Evolutionary conservation across 2,329 filamentous ascomycete genomes (phyloP).

Genomic region (Xylariales sp.): DNA sequence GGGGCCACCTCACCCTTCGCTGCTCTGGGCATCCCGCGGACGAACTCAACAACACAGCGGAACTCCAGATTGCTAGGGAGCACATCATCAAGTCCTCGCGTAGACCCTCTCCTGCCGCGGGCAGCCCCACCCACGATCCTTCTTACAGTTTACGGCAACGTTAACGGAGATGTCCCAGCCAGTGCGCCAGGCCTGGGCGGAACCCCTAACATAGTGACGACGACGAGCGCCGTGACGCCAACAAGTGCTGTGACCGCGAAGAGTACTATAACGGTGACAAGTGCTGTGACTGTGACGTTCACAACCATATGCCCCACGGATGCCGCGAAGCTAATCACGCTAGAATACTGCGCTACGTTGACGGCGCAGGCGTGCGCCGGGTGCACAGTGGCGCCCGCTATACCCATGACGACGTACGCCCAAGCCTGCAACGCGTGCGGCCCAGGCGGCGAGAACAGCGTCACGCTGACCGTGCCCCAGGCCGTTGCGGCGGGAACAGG

Average conservation of each 20-base stretch:
- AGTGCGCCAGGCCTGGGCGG: slow-evolving; percentile 52
- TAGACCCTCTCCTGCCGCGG: slow-evolving; percentile 44
- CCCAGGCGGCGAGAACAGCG: slow-evolving; percentile 46
- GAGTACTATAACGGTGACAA: slow-evolving; percentile 39
- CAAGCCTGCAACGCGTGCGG: slow-evolving; percentile 51
- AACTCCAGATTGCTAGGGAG: slow-evolving; percentile 24
- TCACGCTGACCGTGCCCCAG: slow-evolving; percentile 51
- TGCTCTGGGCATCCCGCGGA: slow-evolving; percentile 19
- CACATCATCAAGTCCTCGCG: slow-evolving; percentile 13
- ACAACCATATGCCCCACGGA: slow-evolving; percentile 52
- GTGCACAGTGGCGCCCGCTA: slow-evolving; percentile 3
- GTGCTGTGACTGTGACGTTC: slow-evolving; percentile 50
- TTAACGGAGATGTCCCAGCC: slow-evolving; percentile 47
- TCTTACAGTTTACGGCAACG: slow-evolving; percentile 58
- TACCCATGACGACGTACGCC: slow-evolving; percentile 48
- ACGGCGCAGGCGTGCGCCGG: slow-evolving; percentile 14
- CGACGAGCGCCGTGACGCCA: slow-evolving; percentile 2
- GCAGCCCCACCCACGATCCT: slow-evolving; percentile 49
- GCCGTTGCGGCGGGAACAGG: slow-evolving; percentile 37
- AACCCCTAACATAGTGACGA: background rate
- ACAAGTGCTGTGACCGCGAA: slow-evolving; percentile 48
- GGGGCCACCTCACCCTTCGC: slow-evolving; percentile 1
- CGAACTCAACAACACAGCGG: slow-evolving; percentile 7
- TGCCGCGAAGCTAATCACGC: slow-evolving; percentile 48
- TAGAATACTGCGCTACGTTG: slow-evolving; percentile 51